Evolutionary conservation across 495 filamentous ascomycete species (phyloP), one percentile per base, ranked within the genome.

Genomic region (Stereocaulon alpinum): DNA sequence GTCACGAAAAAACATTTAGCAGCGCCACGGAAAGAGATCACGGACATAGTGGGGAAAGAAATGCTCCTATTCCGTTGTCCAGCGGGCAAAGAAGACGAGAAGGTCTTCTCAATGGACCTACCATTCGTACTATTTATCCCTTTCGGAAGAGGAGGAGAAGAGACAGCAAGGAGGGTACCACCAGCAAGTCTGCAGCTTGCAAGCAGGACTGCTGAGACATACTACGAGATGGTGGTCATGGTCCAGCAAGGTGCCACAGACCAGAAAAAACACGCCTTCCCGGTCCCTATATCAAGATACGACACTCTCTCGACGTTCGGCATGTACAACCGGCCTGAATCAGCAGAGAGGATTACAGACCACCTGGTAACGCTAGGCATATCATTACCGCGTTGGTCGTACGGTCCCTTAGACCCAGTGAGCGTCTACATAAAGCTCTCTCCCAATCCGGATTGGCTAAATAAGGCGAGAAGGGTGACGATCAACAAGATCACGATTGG

Each of bases 111-210:
- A n/a, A 98, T 98, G 93, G 94, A 98, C 68, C 75, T 98, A 40
- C 93, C 93, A 10, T 98, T 98, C 65, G 87, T 96, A 17, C 80
- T 98, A 49, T 96, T 97, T 73, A 96, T 98, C 68, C 93, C 94
- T 3, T 96, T 89, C 68, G 91, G 91, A 18, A 83, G 89, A 66
- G 87, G 88, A 4, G 88, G 89, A 15, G 87, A 91, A 68, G 93
- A 96, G 72, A 83, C 84, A 27, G 91, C 91, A 37, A 75, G 87
- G 61, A 81, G 92, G 53, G 91, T 97, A 62, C 93, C 93, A 10
- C 91, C 93, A 11, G 92, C 94, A 30, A 95, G 89, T 64, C 70
- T 98, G 67, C 90, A 95, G 70, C 80, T 98, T 29, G 83, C 89
- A 15, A 94, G 86, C 71, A 83, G 94, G 63, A 94, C 86, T 17